Percentiles rank a stretch among this genome's conserved stretches.
phyloP scores from a whole-genome alignment of 139 green algal species.

The Raphidocelis subcapitata region DNA sequence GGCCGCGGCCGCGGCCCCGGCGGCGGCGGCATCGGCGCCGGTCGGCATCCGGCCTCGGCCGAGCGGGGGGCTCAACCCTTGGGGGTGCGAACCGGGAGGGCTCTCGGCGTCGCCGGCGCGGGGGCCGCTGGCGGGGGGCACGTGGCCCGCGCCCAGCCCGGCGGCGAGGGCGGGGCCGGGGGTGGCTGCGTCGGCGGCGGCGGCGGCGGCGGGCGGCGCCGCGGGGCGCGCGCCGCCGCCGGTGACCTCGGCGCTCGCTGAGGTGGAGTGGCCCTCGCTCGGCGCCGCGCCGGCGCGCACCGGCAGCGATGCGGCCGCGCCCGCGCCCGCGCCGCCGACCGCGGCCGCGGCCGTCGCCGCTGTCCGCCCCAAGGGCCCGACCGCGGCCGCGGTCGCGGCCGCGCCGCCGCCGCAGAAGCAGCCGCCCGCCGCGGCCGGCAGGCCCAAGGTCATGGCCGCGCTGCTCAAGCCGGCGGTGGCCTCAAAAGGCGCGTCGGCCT shows the following conservation, averaged over 20 bases:
- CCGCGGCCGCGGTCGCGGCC: background rate
- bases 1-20: too few relatives aligned
- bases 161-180: background rate
- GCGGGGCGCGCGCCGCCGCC: constrained; percentile 1
- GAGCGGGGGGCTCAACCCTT: too few relatives aligned
- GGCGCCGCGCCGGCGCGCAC: background rate
- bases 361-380: background rate
- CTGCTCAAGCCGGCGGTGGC: background rate
- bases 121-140: too few relatives aligned
- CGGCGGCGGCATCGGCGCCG: too few relatives aligned
- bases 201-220: background rate
- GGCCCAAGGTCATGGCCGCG: background rate
- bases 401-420: background rate
- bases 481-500: constrained; percentile 2
- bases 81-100: too few relatives aligned
- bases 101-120: too few relatives aligned
- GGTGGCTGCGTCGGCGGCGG: background rate
- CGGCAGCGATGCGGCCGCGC: constrained; percentile 8
- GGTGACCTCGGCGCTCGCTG: constrained; percentile 7
- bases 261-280: constrained; percentile 22
- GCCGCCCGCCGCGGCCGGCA: background rate
- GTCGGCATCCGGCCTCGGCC: too few relatives aligned
- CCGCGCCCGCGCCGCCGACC: background rate
- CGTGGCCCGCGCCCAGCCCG: too few relatives aligned
- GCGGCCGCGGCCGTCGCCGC: background rate